phyloP scores from a whole-genome alignment of 352 stramenopile genomes.

The Globisporangium rhizosaccharum region DNA sequence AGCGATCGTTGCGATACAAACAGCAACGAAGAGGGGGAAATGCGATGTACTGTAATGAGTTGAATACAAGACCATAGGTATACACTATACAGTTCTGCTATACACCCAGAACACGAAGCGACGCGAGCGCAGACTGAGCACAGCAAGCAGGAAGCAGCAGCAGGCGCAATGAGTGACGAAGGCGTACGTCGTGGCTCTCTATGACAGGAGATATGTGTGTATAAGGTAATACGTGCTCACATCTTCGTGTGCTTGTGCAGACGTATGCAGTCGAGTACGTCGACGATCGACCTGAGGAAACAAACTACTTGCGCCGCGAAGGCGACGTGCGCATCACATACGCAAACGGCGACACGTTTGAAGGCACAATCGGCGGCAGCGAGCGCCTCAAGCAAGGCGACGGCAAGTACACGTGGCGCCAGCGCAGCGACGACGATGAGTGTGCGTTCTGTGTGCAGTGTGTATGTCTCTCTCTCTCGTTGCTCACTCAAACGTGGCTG shows the following conservation, averaged over 20 bases:
- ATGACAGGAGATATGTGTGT: neutral
- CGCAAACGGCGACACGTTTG: conserved; percentile 87
- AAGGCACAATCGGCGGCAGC: conserved; percentile 66
- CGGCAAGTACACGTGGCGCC: conserved; percentile 87
- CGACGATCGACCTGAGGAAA: conserved; percentile 82
- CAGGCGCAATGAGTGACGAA: conserved; percentile 38
- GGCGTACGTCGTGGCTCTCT: conserved; percentile 18
- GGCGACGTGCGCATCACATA: conserved; percentile 88
- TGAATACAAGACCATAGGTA: neutral
- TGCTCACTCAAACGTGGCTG: neutral
- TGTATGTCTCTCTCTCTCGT: neutral
- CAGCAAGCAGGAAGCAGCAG: neutral
- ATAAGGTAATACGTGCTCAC: neutral
- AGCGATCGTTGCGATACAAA: neutral
- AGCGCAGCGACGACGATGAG: conserved; percentile 57
- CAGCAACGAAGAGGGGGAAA: neutral
- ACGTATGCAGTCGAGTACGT: conserved; percentile 82
- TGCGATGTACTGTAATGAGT: neutral
- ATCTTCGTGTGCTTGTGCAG: conserved; percentile 13
- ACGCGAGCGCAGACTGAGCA: conserved; percentile 2
- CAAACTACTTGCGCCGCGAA: conserved; percentile 78
- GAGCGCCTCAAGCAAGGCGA: conserved; percentile 81
- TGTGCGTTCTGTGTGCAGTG: conserved; percentile 13
- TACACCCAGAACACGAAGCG: conserved; percentile 11
- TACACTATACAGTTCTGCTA: neutral